Conservation (phyloP, 495 filamentous ascomycete species). For the Neurospora africana region DNA sequence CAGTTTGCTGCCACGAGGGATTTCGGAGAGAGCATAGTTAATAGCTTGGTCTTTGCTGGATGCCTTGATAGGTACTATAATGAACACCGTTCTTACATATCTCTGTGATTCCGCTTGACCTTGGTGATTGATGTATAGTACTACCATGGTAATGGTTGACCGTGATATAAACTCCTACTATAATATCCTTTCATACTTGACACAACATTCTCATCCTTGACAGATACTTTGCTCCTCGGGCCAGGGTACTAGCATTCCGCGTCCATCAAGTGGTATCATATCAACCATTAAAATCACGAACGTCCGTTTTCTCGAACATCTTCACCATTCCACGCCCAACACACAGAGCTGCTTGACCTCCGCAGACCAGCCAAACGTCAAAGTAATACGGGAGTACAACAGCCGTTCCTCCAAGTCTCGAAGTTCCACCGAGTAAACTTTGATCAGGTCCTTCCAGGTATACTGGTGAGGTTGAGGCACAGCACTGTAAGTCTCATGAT, state of each 20-base stretch:
- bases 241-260: not conserved
- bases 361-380: constrained; percentile 44
- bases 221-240: not conserved
- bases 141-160: not conserved
- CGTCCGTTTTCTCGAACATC: not conserved
- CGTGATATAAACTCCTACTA: not conserved
- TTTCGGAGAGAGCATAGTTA: not conserved
- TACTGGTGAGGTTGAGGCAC: constrained; percentile 4
- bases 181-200: not conserved
- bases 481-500: not conserved
- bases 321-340: constrained; percentile 35
- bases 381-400: constrained; percentile 39
- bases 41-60: not conserved
- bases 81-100: not conserved
- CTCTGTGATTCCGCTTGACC: not conserved
- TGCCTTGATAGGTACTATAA: not conserved
- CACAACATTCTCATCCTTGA: not conserved
- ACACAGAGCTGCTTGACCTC: constrained; percentile 37
- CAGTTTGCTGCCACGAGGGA: not conserved
- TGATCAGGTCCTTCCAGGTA: constrained; percentile 26
- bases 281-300: not conserved
- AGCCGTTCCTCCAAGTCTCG: constrained; percentile 39
- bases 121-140: not conserved
- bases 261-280: not conserved
- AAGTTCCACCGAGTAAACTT: constrained; percentile 25